Base-by-base conservation (phyloP, 345 rosid species). In the Sisymbrium irio region DNA sequence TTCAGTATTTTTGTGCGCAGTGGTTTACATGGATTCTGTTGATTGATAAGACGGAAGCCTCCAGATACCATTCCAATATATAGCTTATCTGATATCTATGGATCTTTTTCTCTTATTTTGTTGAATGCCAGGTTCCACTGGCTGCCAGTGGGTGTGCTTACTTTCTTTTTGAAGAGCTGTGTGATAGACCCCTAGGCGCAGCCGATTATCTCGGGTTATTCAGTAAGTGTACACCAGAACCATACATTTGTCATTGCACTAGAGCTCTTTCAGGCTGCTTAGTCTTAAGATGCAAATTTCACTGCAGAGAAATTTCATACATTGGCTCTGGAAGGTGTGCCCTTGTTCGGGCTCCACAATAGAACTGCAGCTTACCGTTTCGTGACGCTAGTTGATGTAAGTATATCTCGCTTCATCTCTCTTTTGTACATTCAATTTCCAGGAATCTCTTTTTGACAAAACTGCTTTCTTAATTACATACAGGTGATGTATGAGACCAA, bases 401-500 rank as follows among this genome's bases (percentile, higher is more conserved):
- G n/a, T 95, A 80, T 73, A 87, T 63, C 44, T 61, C 46, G 9
- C 11, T 19, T 66, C 20, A 40, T 19, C 45, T 67, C 62, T 60
- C 32, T 33, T 60, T 50, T 41, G 39, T 50, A 60, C 22, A 60
- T 67, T 60, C 5, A 6, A 8, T 49, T 32, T 20, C 20, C 17
- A 37, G 11, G 6, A 22, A 27, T 69, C 10, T 25, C n/a, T 8
- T 66, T n/a, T 39, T 60, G 55, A 3, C 13, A n/a, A 62, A 64
- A 15, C 5, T 36, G 72, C 12, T 65, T 25, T 46, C 66, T 46
- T 27, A 51, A 27, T 62, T 46, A 36, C 51, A 63, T 61, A 32
- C 82, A 95, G 99, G 97, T 95, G 36, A 89, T 95, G 95, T 95
- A 95, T 77, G 99, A 95, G 78, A 89, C 71, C 88, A 84, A 79